Conservation (phyloP, 2,329 filamentous ascomycete species). For the Ceratocystiopsis minuta region DNA sequence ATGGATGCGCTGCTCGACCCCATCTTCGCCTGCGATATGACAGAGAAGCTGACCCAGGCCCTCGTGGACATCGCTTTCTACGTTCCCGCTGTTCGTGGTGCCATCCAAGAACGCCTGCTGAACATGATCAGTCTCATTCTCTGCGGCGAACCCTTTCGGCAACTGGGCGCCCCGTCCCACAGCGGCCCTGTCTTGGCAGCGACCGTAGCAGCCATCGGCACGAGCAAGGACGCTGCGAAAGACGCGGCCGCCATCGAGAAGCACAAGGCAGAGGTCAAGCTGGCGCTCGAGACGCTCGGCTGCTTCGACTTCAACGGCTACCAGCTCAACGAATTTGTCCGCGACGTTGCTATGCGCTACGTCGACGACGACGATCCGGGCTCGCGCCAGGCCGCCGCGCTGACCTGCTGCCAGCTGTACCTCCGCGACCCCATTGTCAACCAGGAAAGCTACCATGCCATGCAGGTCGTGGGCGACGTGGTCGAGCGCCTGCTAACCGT, state of each 20-base stretch:
- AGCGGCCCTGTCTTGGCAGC: not conserved
- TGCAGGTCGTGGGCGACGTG: slow-evolving; percentile 93
- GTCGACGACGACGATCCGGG: slow-evolving; percentile 91
- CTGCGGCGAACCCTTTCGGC: slow-evolving; percentile 80
- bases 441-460: slow-evolving; percentile 90
- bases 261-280: slow-evolving; percentile 70
- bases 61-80: slow-evolving; percentile 98
- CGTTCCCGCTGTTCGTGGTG: slow-evolving; percentile 82
- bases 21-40: slow-evolving; percentile 91
- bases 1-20: slow-evolving; percentile 91
- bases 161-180: slow-evolving; percentile 61
- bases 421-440: slow-evolving; percentile 94
- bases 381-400: slow-evolving; percentile 80
- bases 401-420: slow-evolving; percentile 96
- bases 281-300: slow-evolving; percentile 88
- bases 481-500: slow-evolving; percentile 94
- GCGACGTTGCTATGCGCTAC: slow-evolving; percentile 94
- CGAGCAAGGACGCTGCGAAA: slow-evolving; percentile 63
- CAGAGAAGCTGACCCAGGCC: slow-evolving; percentile 83
- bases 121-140: slow-evolving; percentile 91
- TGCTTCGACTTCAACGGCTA: slow-evolving; percentile 92
- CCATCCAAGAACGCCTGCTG: slow-evolving; percentile 81
- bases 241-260: slow-evolving; percentile 67
- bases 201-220: slow-evolving; percentile 15
- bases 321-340: slow-evolving; percentile 93